These are phyloP conservation scores for Fusarium cyanostomum DNA, from an alignment of 2,329 filamentous ascomycete genomes.

Conservation along the genomic window DNA sequence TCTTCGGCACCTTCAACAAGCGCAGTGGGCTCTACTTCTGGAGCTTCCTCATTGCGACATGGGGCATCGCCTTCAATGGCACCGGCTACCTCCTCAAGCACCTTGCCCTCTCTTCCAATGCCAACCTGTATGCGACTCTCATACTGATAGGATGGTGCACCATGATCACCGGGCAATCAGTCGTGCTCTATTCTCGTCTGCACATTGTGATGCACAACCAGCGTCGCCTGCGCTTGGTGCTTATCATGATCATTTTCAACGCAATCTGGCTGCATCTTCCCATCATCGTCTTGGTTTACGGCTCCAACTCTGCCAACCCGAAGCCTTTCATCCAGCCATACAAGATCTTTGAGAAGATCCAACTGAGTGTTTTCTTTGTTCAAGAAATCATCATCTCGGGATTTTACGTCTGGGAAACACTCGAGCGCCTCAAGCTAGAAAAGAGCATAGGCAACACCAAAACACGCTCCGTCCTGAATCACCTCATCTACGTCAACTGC, in stretches of 20 bases:
- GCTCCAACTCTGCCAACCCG: constrained; percentile 51
- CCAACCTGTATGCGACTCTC: constrained; percentile 39
- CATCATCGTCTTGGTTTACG: constrained; percentile 65
- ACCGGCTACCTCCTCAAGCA: constrained; percentile 57
- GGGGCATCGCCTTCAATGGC: constrained; percentile 50
- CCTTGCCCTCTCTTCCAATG: constrained; percentile 9
- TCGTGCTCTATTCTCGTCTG: constrained; percentile 70
- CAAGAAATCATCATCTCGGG: constrained; percentile 64
- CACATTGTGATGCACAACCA: constrained; percentile 66
- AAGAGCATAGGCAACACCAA: constrained; percentile 38
- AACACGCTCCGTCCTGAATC: constrained; percentile 39
- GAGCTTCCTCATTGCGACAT: constrained; percentile 47
- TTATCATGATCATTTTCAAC: constrained; percentile 67
- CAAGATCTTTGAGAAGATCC: constrained; percentile 61
- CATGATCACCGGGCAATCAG: constrained; percentile 69
- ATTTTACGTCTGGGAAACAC: constrained; percentile 63
- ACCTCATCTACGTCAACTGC: constrained; percentile 56
- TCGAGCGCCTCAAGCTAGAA: constrained; percentile 57
- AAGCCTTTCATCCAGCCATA: constrained; percentile 46
- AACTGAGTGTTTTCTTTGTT: constrained; percentile 63
- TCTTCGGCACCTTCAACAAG: constrained; percentile 46
- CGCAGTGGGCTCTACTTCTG: constrained; percentile 50
- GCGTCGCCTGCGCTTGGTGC: constrained; percentile 57
- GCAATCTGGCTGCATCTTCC: constrained; percentile 62
- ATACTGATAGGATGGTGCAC: constrained; percentile 47